Evolutionary conservation across 2,329 filamentous ascomycete species (phyloP).

Genomic region (Tolypocladium amazonense): DNA sequence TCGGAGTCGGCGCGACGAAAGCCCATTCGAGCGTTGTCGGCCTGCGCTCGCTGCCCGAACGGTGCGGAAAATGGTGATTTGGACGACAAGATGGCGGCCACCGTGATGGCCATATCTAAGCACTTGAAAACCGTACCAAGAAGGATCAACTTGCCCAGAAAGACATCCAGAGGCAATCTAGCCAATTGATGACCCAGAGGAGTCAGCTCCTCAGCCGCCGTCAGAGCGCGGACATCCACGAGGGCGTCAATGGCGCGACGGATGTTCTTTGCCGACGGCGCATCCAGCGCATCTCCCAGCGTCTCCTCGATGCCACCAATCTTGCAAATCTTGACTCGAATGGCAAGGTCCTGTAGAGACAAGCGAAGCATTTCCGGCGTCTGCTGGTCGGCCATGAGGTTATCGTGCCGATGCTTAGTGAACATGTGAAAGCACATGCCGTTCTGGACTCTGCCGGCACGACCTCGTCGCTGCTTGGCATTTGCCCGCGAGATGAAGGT

Average conservation of each 20-base stretch:
- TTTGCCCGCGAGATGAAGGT: conserved; percentile 94
- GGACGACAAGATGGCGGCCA: conserved; percentile 85
- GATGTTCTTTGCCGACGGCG: conserved; percentile 86
- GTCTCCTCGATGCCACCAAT: conserved; percentile 89
- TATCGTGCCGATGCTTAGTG: conserved; percentile 80
- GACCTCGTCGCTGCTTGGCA: conserved; percentile 85
- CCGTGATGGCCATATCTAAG: conserved; percentile 81
- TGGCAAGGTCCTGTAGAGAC: conserved; percentile 87
- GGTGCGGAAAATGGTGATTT: conserved; percentile 89
- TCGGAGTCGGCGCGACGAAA: conserved; percentile 88
- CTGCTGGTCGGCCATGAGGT: conserved; percentile 79
- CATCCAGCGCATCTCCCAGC: conserved; percentile 76
- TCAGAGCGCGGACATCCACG: conserved; percentile 85
- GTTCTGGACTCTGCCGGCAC: conserved; percentile 90
- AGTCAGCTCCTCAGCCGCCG: conserved; percentile 70
- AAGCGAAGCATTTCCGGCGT: conserved; percentile 93
- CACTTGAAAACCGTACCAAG: conserved; percentile 82
- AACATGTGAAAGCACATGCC: conserved; percentile 95
- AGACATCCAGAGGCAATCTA: conserved; percentile 83
- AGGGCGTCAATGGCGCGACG: conserved; percentile 85
- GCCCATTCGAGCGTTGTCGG: conserved; percentile 64
- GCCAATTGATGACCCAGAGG: conserved; percentile 79
- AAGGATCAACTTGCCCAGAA: conserved; percentile 86
- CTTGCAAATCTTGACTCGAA: conserved; percentile 95
- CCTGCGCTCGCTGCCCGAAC: conserved; percentile 73